Base-by-base conservation (phyloP, 2,329 filamentous ascomycete genomes). In the Emmonsia crescens region DNA sequence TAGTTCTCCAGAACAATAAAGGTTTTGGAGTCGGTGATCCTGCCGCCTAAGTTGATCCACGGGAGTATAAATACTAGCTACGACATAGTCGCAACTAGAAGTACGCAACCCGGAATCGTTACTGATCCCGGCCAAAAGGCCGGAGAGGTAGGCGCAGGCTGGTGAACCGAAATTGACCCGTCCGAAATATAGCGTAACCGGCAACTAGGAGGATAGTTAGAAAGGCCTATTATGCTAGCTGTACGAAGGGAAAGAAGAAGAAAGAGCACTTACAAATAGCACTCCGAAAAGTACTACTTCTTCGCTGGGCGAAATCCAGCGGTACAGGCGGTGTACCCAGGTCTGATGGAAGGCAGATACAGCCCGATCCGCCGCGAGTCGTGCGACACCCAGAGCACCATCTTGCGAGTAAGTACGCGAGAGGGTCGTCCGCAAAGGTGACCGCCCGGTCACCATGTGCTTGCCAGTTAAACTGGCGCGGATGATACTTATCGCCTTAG, bases 1-100 rank as follows among this genome's bases (percentile, higher is more conserved):
- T 16, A 48, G 36, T 57, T 57, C 36, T 33, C 59, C 52, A n/a
- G 21, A 21, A 42, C 59, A 61, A 40, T 56, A 56, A 46, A 51
- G 10, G 42, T 49, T n/a, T 9, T 24, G 40, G 51, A 46, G 51
- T 21, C 40, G 52, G 24, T 21, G 16, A 57, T 61, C 51, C 24
- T 33, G 51, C 38, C 9, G 19, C 59, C 36, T 46, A 38, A 36
- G 59, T 42, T 36, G 27, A 14, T 21, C 14, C 31, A 27, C n/a
- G 29, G 44, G n/a, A 42, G 29, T 3, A 38, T 57, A 24, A 19
- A 21, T 24, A 12, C 38, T 19, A 46, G 38, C 12, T 33, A 24
- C 29, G 38, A 49, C 21, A 44, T 36, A 55, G 31, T 55, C 48
- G 33, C 59, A 61, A 12, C 24, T 31, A 19, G 52, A 36, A 33